phyloP scores from a whole-genome alignment of 2,329 filamentous ascomycete species.

The Cytospora schulzeri region DNA sequence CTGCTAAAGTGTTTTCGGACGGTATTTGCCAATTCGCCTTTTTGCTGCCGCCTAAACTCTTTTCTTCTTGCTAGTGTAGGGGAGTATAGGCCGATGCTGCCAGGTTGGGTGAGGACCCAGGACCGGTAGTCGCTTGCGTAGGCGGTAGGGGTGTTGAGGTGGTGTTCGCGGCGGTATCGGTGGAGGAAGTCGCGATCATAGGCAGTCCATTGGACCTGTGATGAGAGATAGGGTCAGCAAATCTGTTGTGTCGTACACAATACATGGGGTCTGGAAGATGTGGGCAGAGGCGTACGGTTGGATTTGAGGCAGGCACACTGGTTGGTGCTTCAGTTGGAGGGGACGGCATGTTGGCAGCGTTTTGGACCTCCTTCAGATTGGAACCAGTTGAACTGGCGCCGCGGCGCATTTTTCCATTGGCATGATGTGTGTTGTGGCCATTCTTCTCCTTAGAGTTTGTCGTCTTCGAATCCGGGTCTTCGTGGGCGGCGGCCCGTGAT shows the following conservation, averaged over 20 bases:
- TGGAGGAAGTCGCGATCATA: constrained; percentile 71
- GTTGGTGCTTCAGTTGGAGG: constrained; percentile 33
- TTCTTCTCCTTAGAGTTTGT: constrained; percentile 49
- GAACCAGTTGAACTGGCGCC: constrained; percentile 55
- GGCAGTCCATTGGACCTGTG: constrained; percentile 65
- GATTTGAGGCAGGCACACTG: constrained; percentile 21
- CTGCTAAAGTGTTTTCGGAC: constrained; percentile 85
- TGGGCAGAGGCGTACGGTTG: constrained; percentile 21
- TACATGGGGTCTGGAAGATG: no score
- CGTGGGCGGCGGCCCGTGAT: constrained; percentile 42
- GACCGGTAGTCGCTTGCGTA: constrained; percentile 67
- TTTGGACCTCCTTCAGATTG: constrained; percentile 49
- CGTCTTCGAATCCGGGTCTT: constrained; percentile 49
- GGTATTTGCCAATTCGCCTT: constrained; percentile 70
- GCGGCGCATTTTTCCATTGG: constrained; percentile 58
- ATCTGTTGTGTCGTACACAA: constrained; percentile 25
- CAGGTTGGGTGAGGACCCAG: constrained; percentile 61
- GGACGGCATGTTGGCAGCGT: constrained; percentile 36
- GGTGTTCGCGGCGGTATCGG: constrained; percentile 73
- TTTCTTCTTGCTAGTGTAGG: constrained; percentile 74
- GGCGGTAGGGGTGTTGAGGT: constrained; percentile 69
- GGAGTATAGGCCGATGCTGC: constrained; percentile 69
- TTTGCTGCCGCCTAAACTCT: constrained; percentile 66
- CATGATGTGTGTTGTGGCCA: constrained; percentile 36
- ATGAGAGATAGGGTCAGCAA: constrained; percentile 4